Evolutionary conservation across 2,329 filamentous ascomycete genomes (phyloP), one percentile per base, ranked within the genome.

Genomic region (Orbilia brochopaga): DNA sequence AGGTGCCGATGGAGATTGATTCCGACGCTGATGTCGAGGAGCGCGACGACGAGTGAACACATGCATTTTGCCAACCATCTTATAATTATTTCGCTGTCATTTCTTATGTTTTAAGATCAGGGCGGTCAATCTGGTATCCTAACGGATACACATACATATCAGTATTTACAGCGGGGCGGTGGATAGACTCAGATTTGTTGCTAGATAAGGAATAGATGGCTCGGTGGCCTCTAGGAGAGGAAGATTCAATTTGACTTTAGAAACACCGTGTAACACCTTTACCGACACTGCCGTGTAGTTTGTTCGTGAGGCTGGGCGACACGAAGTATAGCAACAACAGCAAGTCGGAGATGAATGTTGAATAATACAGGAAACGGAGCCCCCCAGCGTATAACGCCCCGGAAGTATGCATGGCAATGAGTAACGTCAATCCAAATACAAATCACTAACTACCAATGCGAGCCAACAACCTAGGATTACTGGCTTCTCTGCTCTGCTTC

Each of bases 1-100:
- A 96, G 75, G 85, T 88, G 76, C 83, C 84, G 74, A 87, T 87
- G 77, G 87, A 83, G 17, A 74, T 78, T n/a, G 78, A 78, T 59
- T 23, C 52, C 11, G 55, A 52, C 1, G 56, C 55, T 6, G 69
- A 62, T 19, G 40, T 19, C 17, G 66, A 60, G 4, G 62, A 63
- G n/a, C 52, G 66, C 44, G 69, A 67, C 50, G 61, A 73, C 35
- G 63, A 50, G n/a, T n/a, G 8, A 44, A 27, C 17, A 50, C 2
- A 21, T 50, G 1, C 35, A 37, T 59, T 13, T 8, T 32, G 27
- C 23, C 42, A 37, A 32, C 8, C 27, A 32, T 44, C 13, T 37
- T 48, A 11, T 32, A 17, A 21, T 24, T 19, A 8, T 23, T 24
- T 42, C n/a, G n/a, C n/a, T n/a, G n/a, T 27, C 11, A 1, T 21